Evolutionary conservation across 2,329 filamentous ascomycete genomes (phyloP), one percentile per base, ranked within the genome.

Genomic region (Xylariomycetidae sp.): DNA sequence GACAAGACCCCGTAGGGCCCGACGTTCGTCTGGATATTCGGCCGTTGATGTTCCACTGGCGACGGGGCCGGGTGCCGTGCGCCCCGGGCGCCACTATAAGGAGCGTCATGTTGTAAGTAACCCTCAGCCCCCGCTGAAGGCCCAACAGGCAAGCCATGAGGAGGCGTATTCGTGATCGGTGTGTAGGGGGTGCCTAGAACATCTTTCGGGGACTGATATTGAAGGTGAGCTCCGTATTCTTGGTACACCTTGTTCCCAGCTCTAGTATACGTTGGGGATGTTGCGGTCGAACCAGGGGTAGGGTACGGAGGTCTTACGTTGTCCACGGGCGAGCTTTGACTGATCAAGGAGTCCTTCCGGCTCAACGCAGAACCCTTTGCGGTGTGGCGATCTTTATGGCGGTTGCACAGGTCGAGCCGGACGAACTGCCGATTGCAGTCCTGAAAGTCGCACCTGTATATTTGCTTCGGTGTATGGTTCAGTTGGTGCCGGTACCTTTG

Each of bases 401-500:
- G 80, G 53, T 92, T 83, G 55, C 92, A 88, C 38, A 98, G 70
- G 59, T 98, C 92, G 46, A 93, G 86, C 43, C 92, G 80, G 37
- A 96, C 90, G 63, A 96, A 98, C 19, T 85, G 82, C 32, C 90
- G 82, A 40, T 81, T 78, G 60, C 92, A 98, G 53, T 89, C 87
- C 14, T 86, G 85, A 51, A 89, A 95, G 54, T 93, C 86, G 67
- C 92, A 96, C 53, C 79, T 78, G 57, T 94, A 96, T 35, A 95
- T 94, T 56, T 93, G 86, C 63, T 95, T 95, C 13, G 90, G 90
- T 37, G 85, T 83, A 63, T 96, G 92, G 57, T 98, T 98, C 47
- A 96, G 65, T 63, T 96, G 89, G 62, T 96, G 90, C 28, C 92
- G 79, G 64, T 95, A 79, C 28, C 76, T 81, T 40, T 14, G 13